A percentile compares a stretch with the other conserved stretches of the same genome.
Conservation (phyloP, 768 basidiomycete species). For the Rossbeevera mucosa region DNA sequence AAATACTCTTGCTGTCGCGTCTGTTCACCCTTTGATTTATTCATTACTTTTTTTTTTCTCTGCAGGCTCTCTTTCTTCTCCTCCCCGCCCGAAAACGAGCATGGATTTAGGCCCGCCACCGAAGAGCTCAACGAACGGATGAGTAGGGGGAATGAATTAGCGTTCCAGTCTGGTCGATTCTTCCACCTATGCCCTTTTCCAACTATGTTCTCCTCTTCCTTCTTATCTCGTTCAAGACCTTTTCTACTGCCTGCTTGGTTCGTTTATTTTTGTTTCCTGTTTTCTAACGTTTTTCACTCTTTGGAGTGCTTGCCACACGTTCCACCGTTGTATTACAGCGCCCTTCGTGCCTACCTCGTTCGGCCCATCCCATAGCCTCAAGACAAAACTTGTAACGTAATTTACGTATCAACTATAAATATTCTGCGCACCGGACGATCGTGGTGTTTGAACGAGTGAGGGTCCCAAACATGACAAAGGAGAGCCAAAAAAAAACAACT, state of each 20-base stretch:
- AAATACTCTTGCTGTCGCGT: conserved; percentile 13
- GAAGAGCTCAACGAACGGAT: conserved; percentile 8
- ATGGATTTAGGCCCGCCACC: conserved; percentile 17
- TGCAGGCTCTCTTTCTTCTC: conserved; percentile 20
- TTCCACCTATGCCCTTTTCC: not conserved
- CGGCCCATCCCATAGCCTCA: not conserved
- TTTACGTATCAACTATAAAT: conserved; percentile 33
- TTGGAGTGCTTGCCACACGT: conserved; percentile 1
- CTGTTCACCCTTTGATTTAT: conserved; percentile 27
- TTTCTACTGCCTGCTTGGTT: conserved; percentile 18
- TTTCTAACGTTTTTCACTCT: not conserved
- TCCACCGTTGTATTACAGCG: conserved; percentile 17
- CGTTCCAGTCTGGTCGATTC: not conserved
- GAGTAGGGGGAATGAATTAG: conserved; percentile 4
- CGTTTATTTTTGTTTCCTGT: conserved; percentile 8
- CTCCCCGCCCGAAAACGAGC: conserved; percentile 12
- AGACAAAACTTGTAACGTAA: conserved; percentile 30
- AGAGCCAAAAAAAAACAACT: not conserved
- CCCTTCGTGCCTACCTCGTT: not conserved
- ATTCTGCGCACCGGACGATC: conserved; percentile 10
- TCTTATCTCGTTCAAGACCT: conserved; percentile 7
- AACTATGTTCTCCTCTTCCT: not conserved
- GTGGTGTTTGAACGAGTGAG: not conserved
- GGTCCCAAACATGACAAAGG: not conserved
- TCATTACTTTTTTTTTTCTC: conserved; percentile 23